Percentiles rank a stretch among this genome's conserved stretches.
phyloP scores from a whole-genome alignment of 108 stramenopile genomes.

The Fistulifera solaris region DNA sequence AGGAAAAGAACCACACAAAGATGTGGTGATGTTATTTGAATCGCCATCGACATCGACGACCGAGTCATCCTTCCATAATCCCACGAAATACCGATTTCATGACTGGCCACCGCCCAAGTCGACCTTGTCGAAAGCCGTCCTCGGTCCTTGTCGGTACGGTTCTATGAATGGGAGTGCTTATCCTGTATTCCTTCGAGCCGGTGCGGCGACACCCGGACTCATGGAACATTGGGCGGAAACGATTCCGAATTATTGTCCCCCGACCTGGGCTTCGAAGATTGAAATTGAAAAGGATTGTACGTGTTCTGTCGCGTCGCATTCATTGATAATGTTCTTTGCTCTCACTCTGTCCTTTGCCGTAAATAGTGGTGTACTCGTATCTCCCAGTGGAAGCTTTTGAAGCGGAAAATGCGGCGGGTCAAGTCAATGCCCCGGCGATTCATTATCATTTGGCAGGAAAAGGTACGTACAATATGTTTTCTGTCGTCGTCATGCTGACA shows the following conservation, averaged over 20 bases:
- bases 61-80: constrained; percentile 16
- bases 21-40: constrained; percentile 26
- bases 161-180: constrained; percentile 16
- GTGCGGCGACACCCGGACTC: constrained; percentile 12
- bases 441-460: constrained; percentile 31
- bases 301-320: too few species aligned
- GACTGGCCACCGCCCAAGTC: constrained; percentile 26
- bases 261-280: constrained; percentile 12
- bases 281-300: too few species aligned
- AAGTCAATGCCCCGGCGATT: constrained; percentile 23
- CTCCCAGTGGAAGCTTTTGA: constrained; percentile 21
- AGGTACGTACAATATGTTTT: constrained; percentile 25
- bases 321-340: too few species aligned
- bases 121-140: constrained; percentile 7
- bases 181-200: constrained; percentile 16
- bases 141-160: constrained; percentile 22
- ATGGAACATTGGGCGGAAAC: constrained; percentile 19
- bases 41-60: constrained; percentile 16
- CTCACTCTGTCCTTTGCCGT: too few species aligned
- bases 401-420: constrained; percentile 2
- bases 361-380: constrained; percentile 13
- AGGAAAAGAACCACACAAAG: not conserved
- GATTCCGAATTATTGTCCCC: constrained; percentile 9
- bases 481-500: not conserved
- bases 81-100: constrained; percentile 16